Conservation (phyloP, 805 yeast genomes). For the Scheffersomyces spartinae region DNA sequence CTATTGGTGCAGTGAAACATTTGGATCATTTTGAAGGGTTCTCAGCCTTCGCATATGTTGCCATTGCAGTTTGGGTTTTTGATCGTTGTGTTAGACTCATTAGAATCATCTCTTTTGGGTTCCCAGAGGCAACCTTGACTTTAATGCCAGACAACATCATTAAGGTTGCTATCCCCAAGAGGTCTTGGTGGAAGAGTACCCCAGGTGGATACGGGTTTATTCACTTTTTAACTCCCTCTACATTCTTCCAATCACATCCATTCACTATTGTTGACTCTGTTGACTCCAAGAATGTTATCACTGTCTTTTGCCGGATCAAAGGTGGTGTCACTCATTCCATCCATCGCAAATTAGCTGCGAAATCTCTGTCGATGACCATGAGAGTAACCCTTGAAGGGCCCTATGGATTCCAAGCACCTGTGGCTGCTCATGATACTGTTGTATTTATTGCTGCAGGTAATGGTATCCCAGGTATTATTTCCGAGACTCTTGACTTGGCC, state of each 20-base stretch:
- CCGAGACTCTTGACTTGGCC: no score
- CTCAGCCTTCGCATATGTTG: constrained; percentile 39
- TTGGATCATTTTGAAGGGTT: constrained; percentile 38
- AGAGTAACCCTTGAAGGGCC: constrained; percentile 51
- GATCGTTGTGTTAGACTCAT: constrained; percentile 50
- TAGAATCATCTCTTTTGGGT: constrained; percentile 50
- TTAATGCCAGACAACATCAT: constrained; percentile 35
- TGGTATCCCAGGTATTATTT: constrained; percentile 51
- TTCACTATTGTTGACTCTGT: constrained; percentile 40
- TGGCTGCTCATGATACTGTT: constrained; percentile 39
- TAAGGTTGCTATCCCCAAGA: constrained; percentile 37
- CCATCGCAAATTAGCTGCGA: no score
- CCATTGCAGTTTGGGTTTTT: constrained; percentile 58
- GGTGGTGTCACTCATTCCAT: constrained; percentile 44
- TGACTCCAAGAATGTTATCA: constrained; percentile 29
- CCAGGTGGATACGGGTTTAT: constrained; percentile 59
- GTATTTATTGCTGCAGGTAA: constrained; percentile 64
- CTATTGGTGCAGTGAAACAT: constrained; percentile 36
- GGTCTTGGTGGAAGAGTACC: constrained; percentile 40
- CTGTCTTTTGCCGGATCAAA: constrained; percentile 39
- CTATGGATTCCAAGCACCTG: constrained; percentile 44
- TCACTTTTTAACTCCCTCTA: constrained; percentile 30
- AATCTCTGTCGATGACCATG: no score
- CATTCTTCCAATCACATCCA: constrained; percentile 62
- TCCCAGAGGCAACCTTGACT: constrained; percentile 35